Evolutionary conservation across 2,329 filamentous ascomycete genomes (phyloP).

Genomic region (Colletotrichum falcatum): DNA sequence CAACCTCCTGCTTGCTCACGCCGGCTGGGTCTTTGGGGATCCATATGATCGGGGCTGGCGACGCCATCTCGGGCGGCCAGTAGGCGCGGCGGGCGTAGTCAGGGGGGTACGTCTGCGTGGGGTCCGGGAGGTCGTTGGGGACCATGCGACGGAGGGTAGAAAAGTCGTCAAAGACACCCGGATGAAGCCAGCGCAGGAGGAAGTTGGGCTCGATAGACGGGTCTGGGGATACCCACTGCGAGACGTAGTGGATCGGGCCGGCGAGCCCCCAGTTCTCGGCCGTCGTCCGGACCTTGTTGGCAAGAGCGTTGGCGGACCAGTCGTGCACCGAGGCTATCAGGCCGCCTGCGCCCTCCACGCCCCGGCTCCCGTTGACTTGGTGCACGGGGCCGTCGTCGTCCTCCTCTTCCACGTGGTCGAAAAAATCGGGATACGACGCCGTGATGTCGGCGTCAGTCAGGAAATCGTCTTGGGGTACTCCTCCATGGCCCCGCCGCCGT

Average conservation of each 20-base stretch:
- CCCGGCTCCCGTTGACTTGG: conserved; percentile 47
- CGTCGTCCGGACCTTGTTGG: conserved; percentile 48
- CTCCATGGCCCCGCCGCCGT: not conserved
- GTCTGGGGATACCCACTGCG: conserved; percentile 46
- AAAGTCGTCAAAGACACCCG: conserved; percentile 82
- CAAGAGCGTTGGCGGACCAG: conserved; percentile 53
- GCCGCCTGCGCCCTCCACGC: conserved; percentile 54
- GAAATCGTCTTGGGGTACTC: conserved; percentile 26
- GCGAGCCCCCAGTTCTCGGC: conserved; percentile 47
- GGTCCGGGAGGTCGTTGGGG: conserved; percentile 44
- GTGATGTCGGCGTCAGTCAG: conserved; percentile 32
- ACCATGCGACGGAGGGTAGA: conserved; percentile 50
- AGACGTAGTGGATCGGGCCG: conserved; percentile 45
- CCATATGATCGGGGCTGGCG: conserved; percentile 76
- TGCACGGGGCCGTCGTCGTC: conserved; percentile 43
- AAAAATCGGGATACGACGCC: conserved; percentile 27
- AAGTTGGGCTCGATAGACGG: conserved; percentile 57
- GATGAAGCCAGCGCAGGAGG: conserved; percentile 78
- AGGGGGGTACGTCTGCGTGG: conserved; percentile 59
- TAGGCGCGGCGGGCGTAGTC: conserved; percentile 75
- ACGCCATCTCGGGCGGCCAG: conserved; percentile 75
- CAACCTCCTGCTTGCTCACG: conserved; percentile 77
- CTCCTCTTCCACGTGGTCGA: conserved; percentile 44
- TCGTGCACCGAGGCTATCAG: conserved; percentile 49
- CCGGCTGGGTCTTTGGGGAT: conserved; percentile 78